phyloP scores from a whole-genome alignment of 371 early-diverging fungal genomes.

The Saksenaea vasiformis region DNA sequence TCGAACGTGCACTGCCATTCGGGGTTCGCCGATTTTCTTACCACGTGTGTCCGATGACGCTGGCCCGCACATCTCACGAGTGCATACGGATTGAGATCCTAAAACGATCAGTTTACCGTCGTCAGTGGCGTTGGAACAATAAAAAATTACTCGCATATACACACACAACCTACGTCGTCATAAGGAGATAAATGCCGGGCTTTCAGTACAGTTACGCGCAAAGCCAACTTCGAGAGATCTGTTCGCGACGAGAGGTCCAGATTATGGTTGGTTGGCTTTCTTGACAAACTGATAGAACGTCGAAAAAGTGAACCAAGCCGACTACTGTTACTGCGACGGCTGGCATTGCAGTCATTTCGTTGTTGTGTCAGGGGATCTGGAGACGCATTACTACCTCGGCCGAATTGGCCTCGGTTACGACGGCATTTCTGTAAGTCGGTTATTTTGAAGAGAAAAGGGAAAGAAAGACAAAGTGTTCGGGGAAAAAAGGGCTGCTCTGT shows the following conservation, averaged over 20 bases:
- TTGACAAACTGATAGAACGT: conserved; percentile 9
- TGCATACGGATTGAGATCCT: conserved; percentile 31
- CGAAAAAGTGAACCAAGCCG: background rate
- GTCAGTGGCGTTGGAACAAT: conserved; percentile 10
- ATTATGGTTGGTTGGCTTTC: conserved; percentile 3
- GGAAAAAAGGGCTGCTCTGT: background rate
- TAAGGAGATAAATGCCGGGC: conserved; percentile 28
- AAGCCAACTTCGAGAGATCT: conserved; percentile 19
- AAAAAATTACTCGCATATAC: background rate
- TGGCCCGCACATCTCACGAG: conserved; percentile 43
- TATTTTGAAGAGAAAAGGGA: background rate
- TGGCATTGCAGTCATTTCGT: background rate
- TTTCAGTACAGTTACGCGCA: conserved; percentile 32
- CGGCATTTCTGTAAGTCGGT: conserved; percentile 1
- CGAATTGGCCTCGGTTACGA: conserved; percentile 1
- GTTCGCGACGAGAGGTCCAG: background rate
- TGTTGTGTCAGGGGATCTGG: background rate
- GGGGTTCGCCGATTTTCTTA: conserved; percentile 34
- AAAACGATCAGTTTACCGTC: conserved; percentile 13
- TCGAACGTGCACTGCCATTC: conserved; percentile 50
- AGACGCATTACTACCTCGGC: background rate
- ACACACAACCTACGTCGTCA: conserved; percentile 22
- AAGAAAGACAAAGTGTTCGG: background rate
- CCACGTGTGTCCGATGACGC: conserved; percentile 45
- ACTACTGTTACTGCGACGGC: background rate